These are phyloP conservation scores for Phaffia tasmanica DNA, from an alignment of 768 basidiomycete genomes.

Conservation along the genomic window DNA sequence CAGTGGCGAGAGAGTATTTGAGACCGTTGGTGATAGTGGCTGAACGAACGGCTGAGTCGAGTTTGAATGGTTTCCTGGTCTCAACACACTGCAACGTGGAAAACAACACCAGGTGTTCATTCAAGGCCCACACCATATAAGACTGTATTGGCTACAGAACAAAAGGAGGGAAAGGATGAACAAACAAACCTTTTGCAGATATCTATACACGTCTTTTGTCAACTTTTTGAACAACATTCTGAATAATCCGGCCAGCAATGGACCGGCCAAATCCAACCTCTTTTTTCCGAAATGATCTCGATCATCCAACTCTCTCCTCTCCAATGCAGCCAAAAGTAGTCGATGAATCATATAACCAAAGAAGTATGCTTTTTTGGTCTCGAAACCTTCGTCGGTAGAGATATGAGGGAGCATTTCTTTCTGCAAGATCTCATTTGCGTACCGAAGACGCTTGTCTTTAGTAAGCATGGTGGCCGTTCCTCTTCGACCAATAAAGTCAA, in stretches of 20 bases:
- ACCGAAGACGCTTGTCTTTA: conserved; percentile 82
- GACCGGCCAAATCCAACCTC: conserved; percentile 88
- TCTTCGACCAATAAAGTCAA: conserved; percentile 97
- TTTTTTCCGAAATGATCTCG: conserved; percentile 99
- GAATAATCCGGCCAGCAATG: conserved; percentile 90
- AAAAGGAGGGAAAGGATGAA: not conserved
- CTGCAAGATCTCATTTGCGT: conserved; percentile 93
- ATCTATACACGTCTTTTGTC: conserved; percentile 91
- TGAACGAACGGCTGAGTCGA: conserved; percentile 83
- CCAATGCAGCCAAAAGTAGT: conserved; percentile 79
- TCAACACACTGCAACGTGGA: conserved; percentile 67
- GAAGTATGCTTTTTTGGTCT: conserved; percentile 98
- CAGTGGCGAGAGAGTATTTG: conserved; percentile 93
- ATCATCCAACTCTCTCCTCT: conserved; percentile 90
- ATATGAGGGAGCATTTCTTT: conserved; percentile 98
- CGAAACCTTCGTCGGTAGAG: conserved; percentile 87
- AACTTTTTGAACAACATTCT: conserved; percentile 94
- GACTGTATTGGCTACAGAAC: conserved; percentile 2
- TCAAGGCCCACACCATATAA: not conserved
- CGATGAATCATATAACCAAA: conserved; percentile 99
- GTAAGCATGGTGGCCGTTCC: conserved; percentile 87
- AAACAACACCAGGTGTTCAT: not conserved
- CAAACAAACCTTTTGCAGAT: conserved; percentile 75
- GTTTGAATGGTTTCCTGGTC: conserved; percentile 85
- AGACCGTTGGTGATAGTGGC: conserved; percentile 96